Conservation (phyloP, 805 yeast genomes). For the Ogataea wickerhamii region DNA sequence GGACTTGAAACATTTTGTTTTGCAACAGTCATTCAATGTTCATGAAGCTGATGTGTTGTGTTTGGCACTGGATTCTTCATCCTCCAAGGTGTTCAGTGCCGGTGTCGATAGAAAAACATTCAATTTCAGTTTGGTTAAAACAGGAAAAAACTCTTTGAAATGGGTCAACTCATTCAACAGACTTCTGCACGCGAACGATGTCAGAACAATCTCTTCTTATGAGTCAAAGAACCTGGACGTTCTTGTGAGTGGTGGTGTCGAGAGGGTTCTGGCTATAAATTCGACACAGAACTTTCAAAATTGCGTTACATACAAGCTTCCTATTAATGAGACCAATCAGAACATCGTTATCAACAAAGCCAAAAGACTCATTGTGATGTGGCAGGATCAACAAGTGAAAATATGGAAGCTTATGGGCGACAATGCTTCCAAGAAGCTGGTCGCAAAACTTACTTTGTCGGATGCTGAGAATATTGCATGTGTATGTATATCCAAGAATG, state of each 20-base stretch:
- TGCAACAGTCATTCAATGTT: slow-evolving; percentile 73
- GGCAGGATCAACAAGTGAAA: slow-evolving; percentile 80
- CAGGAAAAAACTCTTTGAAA: slow-evolving; percentile 36
- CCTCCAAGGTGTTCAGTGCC: slow-evolving; percentile 71
- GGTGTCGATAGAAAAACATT: slow-evolving; percentile 93
- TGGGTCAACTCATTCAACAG: slow-evolving; percentile 81
- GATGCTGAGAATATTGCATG: slow-evolving; percentile 79
- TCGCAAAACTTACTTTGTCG: slow-evolving; percentile 59
- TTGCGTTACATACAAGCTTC: slow-evolving; percentile 68
- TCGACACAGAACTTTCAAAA: slow-evolving; percentile 65
- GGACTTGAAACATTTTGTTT: slow-evolving; percentile 75
- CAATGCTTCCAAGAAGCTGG: slow-evolving; percentile 46
- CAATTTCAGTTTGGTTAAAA: slow-evolving; percentile 54
- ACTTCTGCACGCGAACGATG: slow-evolving; percentile 81
- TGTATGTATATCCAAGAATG: slow-evolving; percentile 63
- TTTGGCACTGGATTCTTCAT: slow-evolving; percentile 55
- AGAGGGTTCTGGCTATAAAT: slow-evolving; percentile 62
- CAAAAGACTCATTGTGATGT: slow-evolving; percentile 58
- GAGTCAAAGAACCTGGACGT: slow-evolving; percentile 67
- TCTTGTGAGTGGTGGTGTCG: slow-evolving; percentile 82
- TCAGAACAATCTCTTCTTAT: slow-evolving; percentile 68
- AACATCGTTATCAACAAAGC: slow-evolving; percentile 38
- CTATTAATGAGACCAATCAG: slow-evolving; percentile 36
- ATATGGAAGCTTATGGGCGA: slow-evolving; percentile 59
- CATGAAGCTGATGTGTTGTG: slow-evolving; percentile 92